phyloP scores from a whole-genome alignment of 768 basidiomycete genomes.

The Russula foetens region DNA sequence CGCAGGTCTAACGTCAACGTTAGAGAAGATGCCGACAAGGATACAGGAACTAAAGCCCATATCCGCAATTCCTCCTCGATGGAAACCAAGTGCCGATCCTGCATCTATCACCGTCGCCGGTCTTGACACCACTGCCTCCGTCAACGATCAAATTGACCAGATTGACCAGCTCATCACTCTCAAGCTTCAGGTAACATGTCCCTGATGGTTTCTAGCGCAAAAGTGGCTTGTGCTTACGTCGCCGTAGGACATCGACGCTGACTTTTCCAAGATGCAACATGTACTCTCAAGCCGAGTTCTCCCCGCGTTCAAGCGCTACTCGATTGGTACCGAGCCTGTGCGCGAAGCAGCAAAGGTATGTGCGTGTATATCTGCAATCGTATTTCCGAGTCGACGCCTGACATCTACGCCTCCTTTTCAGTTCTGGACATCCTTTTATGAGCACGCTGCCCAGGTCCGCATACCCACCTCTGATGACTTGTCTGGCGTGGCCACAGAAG shows the following conservation, averaged over 20 bases:
- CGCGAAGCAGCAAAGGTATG: slow-evolving; percentile 81
- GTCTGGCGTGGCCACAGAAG: slow-evolving; percentile 20
- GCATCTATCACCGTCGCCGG: slow-evolving; percentile 60
- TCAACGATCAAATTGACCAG: slow-evolving; percentile 83
- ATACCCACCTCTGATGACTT: slow-evolving; percentile 69
- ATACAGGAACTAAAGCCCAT: slow-evolving; percentile 33
- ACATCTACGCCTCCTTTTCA: slow-evolving; percentile 24
- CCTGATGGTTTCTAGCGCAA: background rate
- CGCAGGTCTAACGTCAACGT: too few species aligned
- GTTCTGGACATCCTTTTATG: slow-evolving; percentile 98
- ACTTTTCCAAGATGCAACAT: slow-evolving; percentile 86
- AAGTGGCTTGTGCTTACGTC: background rate
- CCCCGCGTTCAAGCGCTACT: slow-evolving; percentile 86
- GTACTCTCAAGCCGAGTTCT: slow-evolving; percentile 71
- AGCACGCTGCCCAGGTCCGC: slow-evolving; percentile 82
- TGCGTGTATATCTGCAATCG: background rate
- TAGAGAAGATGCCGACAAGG: background rate
- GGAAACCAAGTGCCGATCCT: slow-evolving; percentile 59
- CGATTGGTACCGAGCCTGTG: slow-evolving; percentile 79
- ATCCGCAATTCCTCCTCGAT: slow-evolving; percentile 55
- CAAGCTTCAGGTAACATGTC: slow-evolving; percentile 65
- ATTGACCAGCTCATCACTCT: slow-evolving; percentile 94
- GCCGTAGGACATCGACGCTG: slow-evolving; percentile 78
- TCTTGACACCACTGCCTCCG: slow-evolving; percentile 57
- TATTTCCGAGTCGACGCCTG: background rate